phyloP scores from a whole-genome alignment of 2,329 filamentous ascomycete genomes.

The Xylaria digitata region DNA sequence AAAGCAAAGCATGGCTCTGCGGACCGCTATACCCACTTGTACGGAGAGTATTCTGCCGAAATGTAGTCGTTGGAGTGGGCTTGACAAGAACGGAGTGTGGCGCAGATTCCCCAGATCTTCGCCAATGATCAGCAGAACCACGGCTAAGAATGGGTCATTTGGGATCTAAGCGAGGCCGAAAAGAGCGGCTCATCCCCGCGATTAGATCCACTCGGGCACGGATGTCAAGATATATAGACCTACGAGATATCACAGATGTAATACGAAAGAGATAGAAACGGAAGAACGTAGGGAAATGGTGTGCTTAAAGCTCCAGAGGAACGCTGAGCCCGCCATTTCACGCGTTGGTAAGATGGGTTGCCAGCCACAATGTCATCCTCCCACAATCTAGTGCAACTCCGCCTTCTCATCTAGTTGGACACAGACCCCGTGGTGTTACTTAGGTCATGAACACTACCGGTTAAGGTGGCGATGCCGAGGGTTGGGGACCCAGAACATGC shows the following conservation, averaged over 20 bases:
- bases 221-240: slow-evolving; percentile 9
- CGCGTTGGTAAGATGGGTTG: slow-evolving; percentile 16
- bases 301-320: slow-evolving; percentile 17
- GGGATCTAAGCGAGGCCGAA: slow-evolving; percentile 34
- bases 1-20: slow-evolving; percentile 29
- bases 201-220: slow-evolving; percentile 31
- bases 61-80: slow-evolving; percentile 32
- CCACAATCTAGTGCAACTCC: slow-evolving; percentile 40
- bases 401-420: slow-evolving; percentile 25
- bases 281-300: slow-evolving; percentile 32
- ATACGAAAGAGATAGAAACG: slow-evolving; percentile 27
- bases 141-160: slow-evolving; percentile 28
- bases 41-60: slow-evolving; percentile 40
- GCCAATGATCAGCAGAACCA: slow-evolving; percentile 27
- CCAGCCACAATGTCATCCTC: slow-evolving; percentile 39
- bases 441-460: slow-evolving; percentile 40
- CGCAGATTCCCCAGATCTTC: slow-evolving; percentile 28
- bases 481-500: slow-evolving; percentile 45
- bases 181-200: slow-evolving; percentile 25
- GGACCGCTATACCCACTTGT: slow-evolving; percentile 32
- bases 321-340: slow-evolving; percentile 11
- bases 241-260: slow-evolving; percentile 23
- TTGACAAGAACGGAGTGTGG: slow-evolving; percentile 27
- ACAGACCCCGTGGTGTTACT: slow-evolving; percentile 21
- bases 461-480: slow-evolving; percentile 44